Base-by-base conservation (phyloP, 331 rosid species). In the Cydonia oblonga region DNA sequence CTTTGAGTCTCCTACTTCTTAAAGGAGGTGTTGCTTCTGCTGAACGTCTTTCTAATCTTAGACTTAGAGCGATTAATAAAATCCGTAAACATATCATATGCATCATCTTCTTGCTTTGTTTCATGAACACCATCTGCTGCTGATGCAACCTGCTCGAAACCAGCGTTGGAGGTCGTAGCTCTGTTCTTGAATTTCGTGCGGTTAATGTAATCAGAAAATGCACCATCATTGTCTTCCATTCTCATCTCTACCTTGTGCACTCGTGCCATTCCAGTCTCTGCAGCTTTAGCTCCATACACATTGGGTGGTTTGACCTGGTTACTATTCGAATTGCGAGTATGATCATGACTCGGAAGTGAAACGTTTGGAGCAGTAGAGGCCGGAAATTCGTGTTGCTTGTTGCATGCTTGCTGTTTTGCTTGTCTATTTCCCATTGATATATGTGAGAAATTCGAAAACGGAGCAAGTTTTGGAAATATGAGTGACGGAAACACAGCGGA, bases 151-250 rank as follows among this genome's bases (percentile, higher is more conserved):
- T 33, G 20, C 20, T 58, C 74, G 10, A 56, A 30, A 25, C 74
- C 80, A 67, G 33, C 66, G 59, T 64, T 74, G 58, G 84, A 70
- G 26, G 72, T 19, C 54, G 33, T 56, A 38, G 80, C 74, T 33
- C 66, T 62, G 59, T 58, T 75, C 77, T 75, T 80, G 11, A 32
- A 20, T 52, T 54, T 70, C 23, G 76, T 65, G 5, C 40, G 69
- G 24, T 51, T 46, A 22, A 80, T 80, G 70, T 75, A 80, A 0
- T 80, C 80, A 5, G 84, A 70, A 67, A 80, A 75, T 56, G 80
- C 56, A 40, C 46, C 46, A 62, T 58, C 68, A 24, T 9, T 26
- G 53, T 49, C 9, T 19, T 68, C 70, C 18, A 46, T 15, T 23
- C 12, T 38, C 68, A 44, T 28, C 24, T 18, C 75, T 71, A 24